Conservation (phyloP, 1,284 basidiomycete genomes). For the Irpex sp. region DNA sequence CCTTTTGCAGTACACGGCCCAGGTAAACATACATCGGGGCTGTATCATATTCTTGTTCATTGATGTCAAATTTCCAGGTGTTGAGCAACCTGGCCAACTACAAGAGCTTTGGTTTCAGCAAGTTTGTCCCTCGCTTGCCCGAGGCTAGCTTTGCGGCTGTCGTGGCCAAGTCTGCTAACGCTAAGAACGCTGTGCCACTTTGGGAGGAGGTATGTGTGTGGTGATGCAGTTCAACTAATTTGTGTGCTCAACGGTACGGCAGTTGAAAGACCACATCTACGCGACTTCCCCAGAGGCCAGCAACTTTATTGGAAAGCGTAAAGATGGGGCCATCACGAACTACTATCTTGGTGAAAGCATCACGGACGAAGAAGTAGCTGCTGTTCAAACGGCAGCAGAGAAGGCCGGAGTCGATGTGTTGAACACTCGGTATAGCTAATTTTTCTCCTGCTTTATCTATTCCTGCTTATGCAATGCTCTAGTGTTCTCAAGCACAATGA, state of each 20-base stretch:
- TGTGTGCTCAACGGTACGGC: neutral
- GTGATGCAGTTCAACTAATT: neutral
- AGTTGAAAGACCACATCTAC: slow-evolving; percentile 73
- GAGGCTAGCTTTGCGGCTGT: slow-evolving; percentile 60
- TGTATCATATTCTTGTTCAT: slow-evolving; percentile 5
- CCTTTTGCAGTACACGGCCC: slow-evolving; percentile 66
- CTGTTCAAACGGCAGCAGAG: slow-evolving; percentile 72
- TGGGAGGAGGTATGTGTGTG: slow-evolving; percentile 53
- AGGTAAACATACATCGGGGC: slow-evolving; percentile 40
- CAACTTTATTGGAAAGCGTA: slow-evolving; percentile 76
- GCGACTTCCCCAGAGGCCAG: slow-evolving; percentile 55
- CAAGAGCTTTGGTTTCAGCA: slow-evolving; percentile 79
- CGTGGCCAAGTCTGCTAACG: slow-evolving; percentile 56
- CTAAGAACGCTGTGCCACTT: slow-evolving; percentile 48
- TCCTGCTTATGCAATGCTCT: neutral
- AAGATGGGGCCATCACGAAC: slow-evolving; percentile 72
- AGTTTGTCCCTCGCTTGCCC: slow-evolving; percentile 72
- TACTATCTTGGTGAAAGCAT: slow-evolving; percentile 75
- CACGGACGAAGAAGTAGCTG: slow-evolving; percentile 70
- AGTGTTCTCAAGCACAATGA: slow-evolving; percentile 68
- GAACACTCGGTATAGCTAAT: slow-evolving; percentile 66
- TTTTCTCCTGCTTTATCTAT: neutral
- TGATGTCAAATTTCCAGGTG: slow-evolving; percentile 39
- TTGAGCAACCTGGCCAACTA: slow-evolving; percentile 78
- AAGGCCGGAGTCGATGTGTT: slow-evolving; percentile 67